A percentile compares a stretch with the other conserved stretches of the same genome.
phyloP scores from a whole-genome alignment of 2,329 filamentous ascomycete genomes.

The Clonostachys sp. region DNA sequence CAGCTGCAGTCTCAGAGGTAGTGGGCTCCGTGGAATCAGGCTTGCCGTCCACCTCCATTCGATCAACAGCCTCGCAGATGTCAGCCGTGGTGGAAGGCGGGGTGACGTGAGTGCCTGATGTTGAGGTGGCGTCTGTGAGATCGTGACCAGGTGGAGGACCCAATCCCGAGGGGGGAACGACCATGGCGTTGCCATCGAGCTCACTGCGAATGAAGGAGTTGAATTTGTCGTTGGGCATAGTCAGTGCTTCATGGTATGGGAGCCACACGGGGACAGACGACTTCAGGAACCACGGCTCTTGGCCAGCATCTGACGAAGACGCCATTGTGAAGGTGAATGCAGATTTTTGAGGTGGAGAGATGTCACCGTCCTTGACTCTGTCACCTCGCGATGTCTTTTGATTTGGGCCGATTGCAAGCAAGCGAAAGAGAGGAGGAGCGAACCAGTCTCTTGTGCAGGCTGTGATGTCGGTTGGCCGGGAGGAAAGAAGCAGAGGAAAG shows the following conservation, averaged over 20 bases:
- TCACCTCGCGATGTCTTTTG: neutral
- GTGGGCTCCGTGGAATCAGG: no score
- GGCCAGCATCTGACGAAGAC: conserved; percentile 4
- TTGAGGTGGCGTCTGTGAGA: conserved; percentile 8
- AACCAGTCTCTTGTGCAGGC: no score
- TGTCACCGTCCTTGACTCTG: no score
- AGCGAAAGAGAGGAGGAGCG: neutral
- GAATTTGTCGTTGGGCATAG: conserved; percentile 22
- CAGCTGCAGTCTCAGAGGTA: neutral
- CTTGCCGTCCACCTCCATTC: conserved; percentile 2
- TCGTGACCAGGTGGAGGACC: no score
- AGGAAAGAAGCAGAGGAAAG: no score
- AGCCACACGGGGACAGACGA: conserved; percentile 29
- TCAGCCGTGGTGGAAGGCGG: conserved; percentile 13
- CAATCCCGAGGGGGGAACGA: no score
- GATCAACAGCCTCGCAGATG: conserved; percentile 7
- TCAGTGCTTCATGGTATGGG: conserved; percentile 26
- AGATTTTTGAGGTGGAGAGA: no score
- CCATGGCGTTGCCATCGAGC: conserved; percentile 4
- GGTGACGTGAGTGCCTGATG: conserved; percentile 17
- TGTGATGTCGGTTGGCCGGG: no score
- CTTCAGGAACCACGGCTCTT: conserved; percentile 30
- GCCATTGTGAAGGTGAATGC: neutral
- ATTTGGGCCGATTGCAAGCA: neutral
- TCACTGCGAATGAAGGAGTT: conserved; percentile 20